Conservation (phyloP, 345 rosid genomes). For the Xanthoceras sorbifolium region DNA sequence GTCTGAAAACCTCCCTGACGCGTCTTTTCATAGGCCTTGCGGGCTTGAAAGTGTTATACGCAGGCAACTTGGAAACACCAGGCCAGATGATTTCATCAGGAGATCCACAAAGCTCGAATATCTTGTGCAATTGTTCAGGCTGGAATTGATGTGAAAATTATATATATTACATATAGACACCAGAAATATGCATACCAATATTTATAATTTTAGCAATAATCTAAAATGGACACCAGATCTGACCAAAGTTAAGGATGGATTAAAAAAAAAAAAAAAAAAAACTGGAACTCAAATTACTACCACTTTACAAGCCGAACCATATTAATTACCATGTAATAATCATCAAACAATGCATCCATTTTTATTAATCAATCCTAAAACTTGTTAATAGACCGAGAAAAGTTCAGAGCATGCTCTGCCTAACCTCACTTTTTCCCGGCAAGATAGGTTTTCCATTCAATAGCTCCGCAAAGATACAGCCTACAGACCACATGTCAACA, state of each 20-base stretch:
- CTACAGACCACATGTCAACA: slow-evolving; percentile 98
- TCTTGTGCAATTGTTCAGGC: slow-evolving; percentile 66
- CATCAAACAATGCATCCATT: not conserved
- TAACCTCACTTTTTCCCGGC: slow-evolving; percentile 92
- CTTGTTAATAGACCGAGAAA: not conserved
- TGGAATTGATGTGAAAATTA: slow-evolving; percentile 24
- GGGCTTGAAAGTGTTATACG: slow-evolving; percentile 59
- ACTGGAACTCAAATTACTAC: not conserved
- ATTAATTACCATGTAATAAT: not conserved
- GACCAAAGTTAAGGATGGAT: not conserved
- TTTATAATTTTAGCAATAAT: not conserved
- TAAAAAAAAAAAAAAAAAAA: too few species aligned
- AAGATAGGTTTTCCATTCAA: slow-evolving; percentile 88
- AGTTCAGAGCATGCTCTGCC: not conserved
- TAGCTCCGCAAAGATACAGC: slow-evolving; percentile 96
- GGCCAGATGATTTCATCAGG: slow-evolving; percentile 75
- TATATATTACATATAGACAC: not conserved
- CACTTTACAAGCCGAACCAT: slow-evolving; percentile 2
- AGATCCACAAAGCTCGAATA: slow-evolving; percentile 70
- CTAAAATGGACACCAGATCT: not conserved
- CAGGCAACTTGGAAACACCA: slow-evolving; percentile 62
- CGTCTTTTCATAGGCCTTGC: slow-evolving; percentile 66
- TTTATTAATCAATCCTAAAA: not conserved
- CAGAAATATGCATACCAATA: not conserved
- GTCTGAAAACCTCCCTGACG: slow-evolving; percentile 75